phyloP scores from a whole-genome alignment of 2,329 filamentous ascomycete genomes.

The Xylaria digitata region DNA sequence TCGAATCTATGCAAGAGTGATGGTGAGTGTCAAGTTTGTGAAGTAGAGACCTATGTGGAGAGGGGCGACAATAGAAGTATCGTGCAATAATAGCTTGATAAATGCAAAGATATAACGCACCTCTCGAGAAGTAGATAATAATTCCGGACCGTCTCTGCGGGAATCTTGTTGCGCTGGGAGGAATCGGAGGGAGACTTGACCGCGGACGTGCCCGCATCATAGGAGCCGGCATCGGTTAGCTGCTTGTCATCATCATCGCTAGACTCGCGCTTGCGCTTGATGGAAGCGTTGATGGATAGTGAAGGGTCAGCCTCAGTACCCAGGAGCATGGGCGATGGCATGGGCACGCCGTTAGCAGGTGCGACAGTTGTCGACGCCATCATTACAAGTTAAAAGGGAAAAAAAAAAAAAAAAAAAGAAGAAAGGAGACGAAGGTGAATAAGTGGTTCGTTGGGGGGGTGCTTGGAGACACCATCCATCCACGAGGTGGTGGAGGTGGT shows the following conservation, averaged over 20 bases:
- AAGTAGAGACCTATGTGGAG: not conserved
- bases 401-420: conserved; percentile 6
- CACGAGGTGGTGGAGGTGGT: not conserved
- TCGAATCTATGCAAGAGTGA: conserved; percentile 60
- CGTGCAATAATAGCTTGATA: conserved; percentile 14
- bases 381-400: conserved; percentile 21
- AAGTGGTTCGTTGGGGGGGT: conserved; percentile 11
- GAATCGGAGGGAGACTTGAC: conserved; percentile 13
- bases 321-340: conserved; percentile 41
- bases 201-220: conserved; percentile 20
- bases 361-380: conserved; percentile 50
- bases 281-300: conserved; percentile 44
- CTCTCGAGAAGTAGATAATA: conserved; percentile 49
- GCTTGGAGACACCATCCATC: conserved; percentile 27
- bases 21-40: conserved; percentile 20
- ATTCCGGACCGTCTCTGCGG: conserved; percentile 44
- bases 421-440: not conserved
- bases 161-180: conserved; percentile 39
- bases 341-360: conserved; percentile 46
- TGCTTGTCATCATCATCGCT: conserved; percentile 42
- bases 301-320: conserved; percentile 40
- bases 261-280: conserved; percentile 51
- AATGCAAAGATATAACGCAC: conserved; percentile 38
- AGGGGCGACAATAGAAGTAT: conserved; percentile 5
- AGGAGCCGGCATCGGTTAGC: conserved; percentile 37